Evolutionary conservation across 495 filamentous ascomycete species (phyloP).

Genomic region (Lentithecium fluviatile): DNA sequence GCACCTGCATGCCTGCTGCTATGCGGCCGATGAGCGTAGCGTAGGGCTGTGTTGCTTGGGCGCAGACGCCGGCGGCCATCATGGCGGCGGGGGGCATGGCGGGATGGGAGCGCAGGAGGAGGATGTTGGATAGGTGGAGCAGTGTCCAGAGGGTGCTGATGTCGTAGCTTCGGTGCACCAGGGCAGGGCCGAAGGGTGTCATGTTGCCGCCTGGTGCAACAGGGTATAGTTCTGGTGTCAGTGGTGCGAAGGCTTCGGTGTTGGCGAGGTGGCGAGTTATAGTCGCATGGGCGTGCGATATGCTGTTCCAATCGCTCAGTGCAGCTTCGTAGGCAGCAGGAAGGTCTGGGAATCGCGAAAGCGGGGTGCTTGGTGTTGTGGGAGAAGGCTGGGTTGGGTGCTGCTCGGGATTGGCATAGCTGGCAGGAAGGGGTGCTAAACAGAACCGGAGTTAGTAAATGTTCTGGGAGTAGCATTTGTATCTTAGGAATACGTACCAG

Average conservation of each 20-base stretch:
- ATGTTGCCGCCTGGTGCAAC: constrained; percentile 45
- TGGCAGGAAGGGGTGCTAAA: constrained; percentile 52
- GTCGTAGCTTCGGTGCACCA: constrained; percentile 79
- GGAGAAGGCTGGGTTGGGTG: constrained; percentile 7
- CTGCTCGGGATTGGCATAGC: constrained; percentile 47
- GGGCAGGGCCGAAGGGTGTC: constrained; percentile 79
- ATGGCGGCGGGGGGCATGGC: constrained; percentile 90
- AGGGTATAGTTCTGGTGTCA: constrained; percentile 68
- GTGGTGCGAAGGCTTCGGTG: constrained; percentile 65
- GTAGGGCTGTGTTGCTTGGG: constrained; percentile 63
- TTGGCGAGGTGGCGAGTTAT: constrained; percentile 64
- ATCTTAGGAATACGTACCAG: constrained; percentile 15
- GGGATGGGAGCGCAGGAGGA: constrained; percentile 75
- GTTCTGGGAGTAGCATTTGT: too few relatives aligned
- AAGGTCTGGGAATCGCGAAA: constrained; percentile 51
- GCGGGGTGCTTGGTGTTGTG: background rate
- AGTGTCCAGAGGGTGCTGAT: constrained; percentile 84
- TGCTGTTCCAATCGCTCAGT: constrained; percentile 74
- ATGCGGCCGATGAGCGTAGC: constrained; percentile 79
- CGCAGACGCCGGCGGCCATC: constrained; percentile 72
- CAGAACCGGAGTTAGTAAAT: too few relatives aligned
- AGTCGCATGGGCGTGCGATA: constrained; percentile 65
- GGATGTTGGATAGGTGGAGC: constrained; percentile 77
- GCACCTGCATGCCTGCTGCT: constrained; percentile 65
- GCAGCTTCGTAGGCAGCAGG: constrained; percentile 66